Evolutionary conservation across 148 eudicot genomes (phyloP).

Genomic region (Cornus controversa): DNA sequence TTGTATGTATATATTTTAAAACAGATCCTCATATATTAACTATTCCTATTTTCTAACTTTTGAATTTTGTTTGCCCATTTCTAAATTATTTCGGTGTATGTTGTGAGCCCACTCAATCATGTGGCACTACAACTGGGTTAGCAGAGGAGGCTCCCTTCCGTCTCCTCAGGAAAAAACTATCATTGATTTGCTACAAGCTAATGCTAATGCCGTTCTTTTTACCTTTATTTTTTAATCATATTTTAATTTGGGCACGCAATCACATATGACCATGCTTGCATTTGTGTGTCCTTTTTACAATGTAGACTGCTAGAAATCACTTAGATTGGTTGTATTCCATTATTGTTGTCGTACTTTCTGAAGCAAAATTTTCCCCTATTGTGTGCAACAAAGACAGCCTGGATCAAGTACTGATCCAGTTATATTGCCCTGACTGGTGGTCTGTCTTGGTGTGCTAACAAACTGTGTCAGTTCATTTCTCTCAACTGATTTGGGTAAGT

Average conservation of each 20-base stretch:
- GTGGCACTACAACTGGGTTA: background rate
- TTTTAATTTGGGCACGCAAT: background rate
- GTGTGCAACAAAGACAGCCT: background rate
- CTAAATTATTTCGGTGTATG: background rate
- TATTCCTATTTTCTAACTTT: background rate
- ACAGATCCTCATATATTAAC: background rate
- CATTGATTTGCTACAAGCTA: background rate
- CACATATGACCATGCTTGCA: too few relatives aligned
- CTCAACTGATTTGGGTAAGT: background rate
- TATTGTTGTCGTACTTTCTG: background rate
- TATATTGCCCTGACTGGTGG: background rate
- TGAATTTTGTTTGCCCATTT: background rate
- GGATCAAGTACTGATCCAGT: background rate
- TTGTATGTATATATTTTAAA: too few relatives aligned
- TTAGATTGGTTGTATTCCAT: too few relatives aligned
- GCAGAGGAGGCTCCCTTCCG: background rate
- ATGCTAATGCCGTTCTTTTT: background rate
- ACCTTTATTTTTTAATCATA: background rate
- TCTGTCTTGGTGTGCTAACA: background rate
- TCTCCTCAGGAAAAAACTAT: background rate
- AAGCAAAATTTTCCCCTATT: background rate
- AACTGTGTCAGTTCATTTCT: background rate
- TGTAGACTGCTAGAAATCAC: too few relatives aligned
- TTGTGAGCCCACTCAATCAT: background rate
- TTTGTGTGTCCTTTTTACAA: too few relatives aligned